Conservation (phyloP, 2,329 filamentous ascomycete species). For the Penicillium capsulatum region DNA sequence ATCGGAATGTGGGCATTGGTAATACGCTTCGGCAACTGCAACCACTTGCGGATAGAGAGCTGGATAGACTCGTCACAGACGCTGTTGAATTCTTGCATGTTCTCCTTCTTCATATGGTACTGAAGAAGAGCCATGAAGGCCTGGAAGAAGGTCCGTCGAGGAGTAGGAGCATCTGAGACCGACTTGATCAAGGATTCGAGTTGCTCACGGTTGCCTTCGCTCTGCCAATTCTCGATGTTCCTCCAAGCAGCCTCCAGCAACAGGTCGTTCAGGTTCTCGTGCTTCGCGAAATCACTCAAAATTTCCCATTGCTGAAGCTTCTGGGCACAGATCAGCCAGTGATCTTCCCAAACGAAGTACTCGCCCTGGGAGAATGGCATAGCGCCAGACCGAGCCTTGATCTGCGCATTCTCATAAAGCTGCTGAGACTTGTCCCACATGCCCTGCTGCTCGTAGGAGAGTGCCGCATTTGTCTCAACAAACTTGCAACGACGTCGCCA, state of each 20-base stretch:
- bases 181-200: slow-evolving; percentile 93
- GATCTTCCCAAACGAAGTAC: slow-evolving; percentile 99
- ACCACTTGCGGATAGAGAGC: slow-evolving; percentile 95
- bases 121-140: slow-evolving; percentile 97
- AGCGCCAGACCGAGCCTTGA: slow-evolving; percentile 94
- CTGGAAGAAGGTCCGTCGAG: slow-evolving; percentile 92
- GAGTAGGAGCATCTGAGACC: slow-evolving; percentile 94
- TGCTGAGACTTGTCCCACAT: slow-evolving; percentile 99
- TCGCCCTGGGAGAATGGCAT: slow-evolving; percentile 93
- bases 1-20: slow-evolving; percentile 94
- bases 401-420: slow-evolving; percentile 93
- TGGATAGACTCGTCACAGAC: slow-evolving; percentile 97
- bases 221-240: slow-evolving; percentile 91
- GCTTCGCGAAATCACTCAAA: slow-evolving; percentile 93
- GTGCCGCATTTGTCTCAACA: slow-evolving; percentile 91
- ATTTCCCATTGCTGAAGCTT: slow-evolving; percentile 99
- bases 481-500: slow-evolving; percentile 95
- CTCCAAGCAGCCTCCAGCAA: slow-evolving; percentile 94
- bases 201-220: slow-evolving; percentile 77
- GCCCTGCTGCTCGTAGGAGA: slow-evolving; percentile 97
- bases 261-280: slow-evolving; percentile 97
- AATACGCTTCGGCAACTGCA: slow-evolving; percentile 88
- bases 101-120: slow-evolving; percentile 83
- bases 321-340: slow-evolving; percentile 96
- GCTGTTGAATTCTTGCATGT: slow-evolving; percentile 73